Evolutionary conservation across 2,329 filamentous ascomycete species (phyloP).

Genomic region (Penicillium glabrum): DNA sequence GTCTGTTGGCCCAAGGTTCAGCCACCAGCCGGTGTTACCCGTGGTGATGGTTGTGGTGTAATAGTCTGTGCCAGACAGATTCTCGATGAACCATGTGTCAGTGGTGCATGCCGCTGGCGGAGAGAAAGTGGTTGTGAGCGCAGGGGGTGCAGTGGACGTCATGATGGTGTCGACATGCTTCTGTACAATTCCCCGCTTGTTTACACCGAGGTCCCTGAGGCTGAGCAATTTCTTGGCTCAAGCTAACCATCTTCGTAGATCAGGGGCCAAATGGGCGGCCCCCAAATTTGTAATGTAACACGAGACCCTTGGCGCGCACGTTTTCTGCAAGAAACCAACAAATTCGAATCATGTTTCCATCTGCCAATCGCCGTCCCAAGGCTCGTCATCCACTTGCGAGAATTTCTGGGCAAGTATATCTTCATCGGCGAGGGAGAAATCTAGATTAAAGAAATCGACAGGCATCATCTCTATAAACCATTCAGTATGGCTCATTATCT

Average conservation of each 20-base stretch:
- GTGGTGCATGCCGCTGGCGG: not conserved
- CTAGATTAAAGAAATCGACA: not conserved
- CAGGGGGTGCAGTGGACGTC: not conserved
- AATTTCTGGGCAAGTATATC: not conserved
- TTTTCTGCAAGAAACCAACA: not conserved
- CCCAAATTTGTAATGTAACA: too few relatives aligned
- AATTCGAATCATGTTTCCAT: not conserved
- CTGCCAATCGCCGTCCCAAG: not conserved
- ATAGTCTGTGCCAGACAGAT: not conserved
- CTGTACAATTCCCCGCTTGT: too few relatives aligned
- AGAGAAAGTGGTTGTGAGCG: not conserved
- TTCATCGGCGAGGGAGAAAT: not conserved
- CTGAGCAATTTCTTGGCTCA: too few relatives aligned
- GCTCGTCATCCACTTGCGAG: not conserved
- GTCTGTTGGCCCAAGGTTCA: not conserved
- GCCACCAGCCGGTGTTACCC: conserved; percentile 1
- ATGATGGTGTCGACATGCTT: too few relatives aligned
- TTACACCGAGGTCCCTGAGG: too few relatives aligned
- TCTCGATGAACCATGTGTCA: not conserved
- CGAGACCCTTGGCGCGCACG: too few relatives aligned
- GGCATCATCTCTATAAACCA: not conserved
- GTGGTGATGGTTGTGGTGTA: not conserved
- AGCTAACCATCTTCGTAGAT: too few relatives aligned
- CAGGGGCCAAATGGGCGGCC: too few relatives aligned
- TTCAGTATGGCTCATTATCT: not conserved